These are phyloP conservation scores for Flueggea neowawraea DNA, from an alignment of 441 rosid species.

Conservation along the genomic window DNA sequence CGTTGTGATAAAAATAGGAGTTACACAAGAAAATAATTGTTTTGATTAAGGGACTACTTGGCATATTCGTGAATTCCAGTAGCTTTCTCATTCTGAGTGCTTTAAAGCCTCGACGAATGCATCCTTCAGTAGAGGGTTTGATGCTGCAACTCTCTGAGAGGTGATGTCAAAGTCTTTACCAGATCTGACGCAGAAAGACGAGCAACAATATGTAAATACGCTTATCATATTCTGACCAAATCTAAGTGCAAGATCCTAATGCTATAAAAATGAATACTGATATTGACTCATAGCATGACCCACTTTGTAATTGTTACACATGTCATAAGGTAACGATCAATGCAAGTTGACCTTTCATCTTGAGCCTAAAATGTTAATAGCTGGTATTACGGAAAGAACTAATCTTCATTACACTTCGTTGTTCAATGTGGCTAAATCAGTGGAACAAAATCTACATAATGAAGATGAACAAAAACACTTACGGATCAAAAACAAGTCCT, in stretches of 20 bases:
- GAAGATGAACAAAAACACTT: slow-evolving; percentile 21
- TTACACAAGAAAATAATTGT: too few relatives aligned
- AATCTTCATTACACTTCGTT: too few relatives aligned
- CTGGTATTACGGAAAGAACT: too few relatives aligned
- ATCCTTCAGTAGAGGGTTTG: slow-evolving; percentile 72
- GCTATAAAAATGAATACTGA: too few relatives aligned
- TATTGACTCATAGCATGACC: slow-evolving; percentile 1
- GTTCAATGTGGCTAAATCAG: too few relatives aligned
- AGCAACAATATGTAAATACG: slow-evolving; percentile 8
- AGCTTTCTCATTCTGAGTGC: slow-evolving; percentile 32
- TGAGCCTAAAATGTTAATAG: neutral
- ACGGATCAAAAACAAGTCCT: slow-evolving; percentile 94
- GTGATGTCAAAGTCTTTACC: slow-evolving; percentile 88
- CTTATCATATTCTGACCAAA: slow-evolving; percentile 2
- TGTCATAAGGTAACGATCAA: slow-evolving; percentile 2
- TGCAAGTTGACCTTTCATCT: neutral
- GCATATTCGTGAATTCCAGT: too few relatives aligned
- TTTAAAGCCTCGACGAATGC: slow-evolving; percentile 62
- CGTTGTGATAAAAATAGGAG: too few relatives aligned
- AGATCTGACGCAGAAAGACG: slow-evolving; percentile 51
- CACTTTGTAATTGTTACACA: neutral
- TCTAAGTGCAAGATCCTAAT: too few relatives aligned
- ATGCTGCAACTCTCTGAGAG: slow-evolving; percentile 79
- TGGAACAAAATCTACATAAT: too few relatives aligned
- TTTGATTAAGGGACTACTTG: too few relatives aligned